Percentiles rank a stretch among this genome's conserved stretches.
phyloP scores from a whole-genome alignment of 1,284 basidiomycete genomes.

The Trametes sp. region DNA sequence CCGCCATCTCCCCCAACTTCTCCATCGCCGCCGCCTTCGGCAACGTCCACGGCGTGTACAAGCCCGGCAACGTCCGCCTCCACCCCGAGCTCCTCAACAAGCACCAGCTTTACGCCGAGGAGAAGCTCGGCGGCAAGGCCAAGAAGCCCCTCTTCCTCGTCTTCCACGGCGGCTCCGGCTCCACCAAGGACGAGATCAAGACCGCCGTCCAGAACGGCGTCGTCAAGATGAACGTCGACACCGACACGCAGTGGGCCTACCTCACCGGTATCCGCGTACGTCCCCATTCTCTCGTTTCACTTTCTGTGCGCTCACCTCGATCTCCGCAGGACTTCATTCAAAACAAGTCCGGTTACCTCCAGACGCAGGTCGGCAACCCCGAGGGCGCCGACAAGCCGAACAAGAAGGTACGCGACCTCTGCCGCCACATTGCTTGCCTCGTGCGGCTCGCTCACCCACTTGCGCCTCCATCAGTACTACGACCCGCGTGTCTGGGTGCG shows the following conservation, averaged over 20 bases:
- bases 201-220: constrained; percentile 94
- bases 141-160: constrained; percentile 96
- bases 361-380: constrained; percentile 92
- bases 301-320: not conserved
- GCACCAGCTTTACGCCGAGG: constrained; percentile 86
- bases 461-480: constrained; percentile 64
- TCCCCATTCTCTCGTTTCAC: constrained; percentile 11
- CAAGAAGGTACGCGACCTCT: constrained; percentile 78
- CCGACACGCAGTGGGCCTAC: constrained; percentile 95
- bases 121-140: constrained; percentile 73
- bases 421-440: not conserved
- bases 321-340: constrained; percentile 76
- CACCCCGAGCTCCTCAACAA: constrained; percentile 92
- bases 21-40: constrained; percentile 97
- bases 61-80: constrained; percentile 93
- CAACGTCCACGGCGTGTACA: constrained; percentile 97
- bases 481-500: constrained; percentile 98
- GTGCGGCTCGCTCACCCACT: too few relatives aligned
- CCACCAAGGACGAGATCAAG: constrained; percentile 95
- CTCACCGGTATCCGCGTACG: constrained; percentile 85
- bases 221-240: constrained; percentile 98
- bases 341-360: constrained; percentile 87
- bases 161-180: constrained; percentile 99
- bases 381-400: constrained; percentile 95
- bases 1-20: constrained; percentile 92